Evolutionary conservation across 805 yeast genomes (phyloP), one percentile per base, ranked within the genome.

Genomic region (Zygoascus biomembranicola): DNA sequence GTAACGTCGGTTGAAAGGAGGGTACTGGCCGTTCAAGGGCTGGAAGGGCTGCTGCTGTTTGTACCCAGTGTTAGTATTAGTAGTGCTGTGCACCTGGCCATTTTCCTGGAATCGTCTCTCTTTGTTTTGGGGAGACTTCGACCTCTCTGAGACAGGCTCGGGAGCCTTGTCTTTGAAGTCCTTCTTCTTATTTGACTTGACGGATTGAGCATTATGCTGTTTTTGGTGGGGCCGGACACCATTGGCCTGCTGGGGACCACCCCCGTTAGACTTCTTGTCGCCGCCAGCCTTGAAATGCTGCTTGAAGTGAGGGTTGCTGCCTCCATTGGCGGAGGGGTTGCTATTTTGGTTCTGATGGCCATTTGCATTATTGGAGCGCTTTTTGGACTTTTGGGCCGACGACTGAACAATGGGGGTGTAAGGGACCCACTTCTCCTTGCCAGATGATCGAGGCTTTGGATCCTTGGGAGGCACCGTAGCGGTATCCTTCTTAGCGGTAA

Each of bases 361-460:
- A 39, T 47, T 60, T 46, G 54, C 53, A 20, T 35, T 54, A 35
- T 42, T 47, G 5, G 50, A 23, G 39, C 49, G 28, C 16, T 51
- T 50, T 31, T 54, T 46, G 55, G 52, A 46, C 51, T 16, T 56
- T 53, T 53, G 39, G 18, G 18, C 32, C 13, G 35, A 26, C 16
- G 48, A 49, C 46, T 49, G 48, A 52, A 43, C 37, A 37, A 32
- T 47, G 28, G 81, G 86, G 60, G 80, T 76, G 65, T 78, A 80
- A n/a, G 88, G 88, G 42, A 82, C 77, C 87, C 88, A 83, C 65
- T 84, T 85, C 61, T 80, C 85, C 62, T 78, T 81, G 53, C 82
- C 81, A 14, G 69, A 68, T 47, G 44, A 42, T 10, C 26, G 44
- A 46, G 41, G 49, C 18, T 28, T 32, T 6, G 49, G 42, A 5